Conservation (phyloP, 257 asterid genomes). For the Hygrophila difformis region DNA sequence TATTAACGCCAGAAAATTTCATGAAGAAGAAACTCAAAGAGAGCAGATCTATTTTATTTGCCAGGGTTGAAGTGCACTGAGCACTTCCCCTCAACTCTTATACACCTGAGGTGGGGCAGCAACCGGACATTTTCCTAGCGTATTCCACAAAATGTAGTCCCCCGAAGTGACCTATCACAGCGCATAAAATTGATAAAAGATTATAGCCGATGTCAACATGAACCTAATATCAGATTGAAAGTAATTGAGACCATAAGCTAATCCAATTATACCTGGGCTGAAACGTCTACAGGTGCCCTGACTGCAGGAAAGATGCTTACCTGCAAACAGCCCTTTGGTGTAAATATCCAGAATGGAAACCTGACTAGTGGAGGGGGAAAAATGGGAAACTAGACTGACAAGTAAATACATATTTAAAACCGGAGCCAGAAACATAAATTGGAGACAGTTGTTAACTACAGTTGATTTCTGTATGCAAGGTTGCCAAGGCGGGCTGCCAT, state of each 20-base stretch:
- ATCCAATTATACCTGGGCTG: constrained; percentile 58
- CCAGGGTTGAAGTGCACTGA: not conserved
- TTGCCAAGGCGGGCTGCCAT: too few relatives aligned
- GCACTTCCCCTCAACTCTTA: constrained; percentile 12
- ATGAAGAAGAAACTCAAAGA: not conserved
- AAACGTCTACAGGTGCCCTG: constrained; percentile 79
- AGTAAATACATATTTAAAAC: not conserved
- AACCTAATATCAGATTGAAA: too few relatives aligned
- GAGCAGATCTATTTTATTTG: constrained; percentile 5
- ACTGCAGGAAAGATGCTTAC: constrained; percentile 83
- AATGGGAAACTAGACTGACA: too few relatives aligned
- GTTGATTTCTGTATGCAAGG: too few relatives aligned
- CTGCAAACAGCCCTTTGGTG: constrained; percentile 30
- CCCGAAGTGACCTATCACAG: constrained; percentile 69
- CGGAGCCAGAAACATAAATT: not conserved
- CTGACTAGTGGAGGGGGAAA: not conserved
- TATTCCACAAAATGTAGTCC: constrained; percentile 89
- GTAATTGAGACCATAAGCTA: too few relatives aligned
- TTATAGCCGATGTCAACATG: too few relatives aligned
- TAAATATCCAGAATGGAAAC: constrained; percentile 11
- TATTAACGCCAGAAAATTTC: constrained; percentile 7
- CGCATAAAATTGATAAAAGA: constrained; percentile 6
- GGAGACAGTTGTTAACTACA: not conserved
- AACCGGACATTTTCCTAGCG: constrained; percentile 85
- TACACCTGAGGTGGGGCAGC: constrained; percentile 57